These are phyloP conservation scores for Fusarium sp. DNA, from an alignment of 2,329 filamentous ascomycete species.

Conservation along the genomic window DNA sequence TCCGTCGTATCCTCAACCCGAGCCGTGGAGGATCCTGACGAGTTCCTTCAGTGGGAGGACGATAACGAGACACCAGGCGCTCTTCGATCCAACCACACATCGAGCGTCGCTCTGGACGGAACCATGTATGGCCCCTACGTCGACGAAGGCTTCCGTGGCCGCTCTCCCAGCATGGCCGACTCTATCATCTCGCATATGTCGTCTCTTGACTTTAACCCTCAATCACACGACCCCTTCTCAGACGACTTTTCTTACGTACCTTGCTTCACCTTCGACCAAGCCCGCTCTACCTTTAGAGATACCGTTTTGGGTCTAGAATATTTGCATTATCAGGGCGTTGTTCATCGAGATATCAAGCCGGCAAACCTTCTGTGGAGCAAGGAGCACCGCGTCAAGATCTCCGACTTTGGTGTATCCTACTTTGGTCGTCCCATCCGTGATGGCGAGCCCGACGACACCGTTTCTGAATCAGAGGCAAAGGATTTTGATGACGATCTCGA, in stretches of 20 bases:
- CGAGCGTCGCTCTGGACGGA: conserved; percentile 75
- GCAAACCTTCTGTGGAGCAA: conserved; percentile 91
- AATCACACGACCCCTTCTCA: conserved; percentile 75
- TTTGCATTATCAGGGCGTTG: conserved; percentile 87
- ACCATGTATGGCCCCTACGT: conserved; percentile 81
- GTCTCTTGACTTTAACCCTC: conserved; percentile 69
- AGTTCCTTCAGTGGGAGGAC: conserved; percentile 57
- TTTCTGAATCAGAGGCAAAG: conserved; percentile 83
- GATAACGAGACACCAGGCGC: conserved; percentile 67
- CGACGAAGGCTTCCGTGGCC: conserved; percentile 70
- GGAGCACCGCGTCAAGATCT: conserved; percentile 93
- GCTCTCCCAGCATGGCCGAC: conserved; percentile 84
- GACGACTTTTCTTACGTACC: conserved; percentile 95
- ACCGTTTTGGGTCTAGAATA: conserved; percentile 95
- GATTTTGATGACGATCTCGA: conserved; percentile 95
- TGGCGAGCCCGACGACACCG: conserved; percentile 80
- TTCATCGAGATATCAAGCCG: conserved; percentile 87
- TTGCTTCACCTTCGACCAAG: conserved; percentile 87
- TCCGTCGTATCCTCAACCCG: conserved; percentile 58
- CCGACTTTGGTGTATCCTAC: conserved; percentile 98
- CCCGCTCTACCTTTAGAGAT: conserved; percentile 88
- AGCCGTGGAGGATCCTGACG: conserved; percentile 51
- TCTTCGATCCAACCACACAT: conserved; percentile 64
- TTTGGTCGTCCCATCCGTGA: conserved; percentile 90
- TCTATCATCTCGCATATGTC: conserved; percentile 80